Percentiles rank a stretch among this genome's conserved stretches.
phyloP scores from a whole-genome alignment of 2,329 filamentous ascomycete genomes.

The Madurella fahalii region DNA sequence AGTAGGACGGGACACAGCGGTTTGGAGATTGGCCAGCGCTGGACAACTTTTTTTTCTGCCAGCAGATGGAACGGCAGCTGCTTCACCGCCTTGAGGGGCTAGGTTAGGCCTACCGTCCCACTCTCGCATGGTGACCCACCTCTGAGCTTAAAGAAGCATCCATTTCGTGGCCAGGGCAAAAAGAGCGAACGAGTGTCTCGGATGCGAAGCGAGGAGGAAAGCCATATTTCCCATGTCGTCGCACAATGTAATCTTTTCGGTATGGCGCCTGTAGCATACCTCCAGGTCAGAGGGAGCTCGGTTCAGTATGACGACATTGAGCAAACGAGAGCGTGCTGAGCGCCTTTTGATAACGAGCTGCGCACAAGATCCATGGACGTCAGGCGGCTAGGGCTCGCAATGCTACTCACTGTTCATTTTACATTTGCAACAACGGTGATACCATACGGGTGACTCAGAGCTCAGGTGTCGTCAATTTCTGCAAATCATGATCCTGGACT shows the following conservation, averaged over 20 bases:
- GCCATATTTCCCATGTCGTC: too few relatives aligned
- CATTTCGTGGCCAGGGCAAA: too few relatives aligned
- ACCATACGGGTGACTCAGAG: constrained; percentile 4
- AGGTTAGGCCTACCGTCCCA: too few relatives aligned
- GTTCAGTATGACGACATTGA: too few relatives aligned
- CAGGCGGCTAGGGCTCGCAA: background rate
- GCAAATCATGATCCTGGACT: constrained; percentile 19
- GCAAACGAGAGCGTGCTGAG: too few relatives aligned
- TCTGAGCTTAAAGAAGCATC: too few relatives aligned
- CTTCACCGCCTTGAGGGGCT: constrained; percentile 16
- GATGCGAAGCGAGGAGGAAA: too few relatives aligned
- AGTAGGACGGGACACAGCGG: background rate
- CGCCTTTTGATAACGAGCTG: background rate
- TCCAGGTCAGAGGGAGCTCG: too few relatives aligned
- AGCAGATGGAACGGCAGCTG: background rate
- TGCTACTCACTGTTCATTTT: background rate
- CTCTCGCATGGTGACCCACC: too few relatives aligned
- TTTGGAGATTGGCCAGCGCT: background rate
- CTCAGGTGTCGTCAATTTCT: constrained; percentile 18
- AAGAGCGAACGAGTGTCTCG: too few relatives aligned
- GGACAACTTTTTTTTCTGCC: constrained; percentile 24
- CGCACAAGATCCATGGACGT: background rate
- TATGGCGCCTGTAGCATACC: too few relatives aligned
- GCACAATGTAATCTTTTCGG: too few relatives aligned
- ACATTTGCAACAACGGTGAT: background rate